Conservation (phyloP, 495 filamentous ascomycete species). For the Immersiella caudata region DNA sequence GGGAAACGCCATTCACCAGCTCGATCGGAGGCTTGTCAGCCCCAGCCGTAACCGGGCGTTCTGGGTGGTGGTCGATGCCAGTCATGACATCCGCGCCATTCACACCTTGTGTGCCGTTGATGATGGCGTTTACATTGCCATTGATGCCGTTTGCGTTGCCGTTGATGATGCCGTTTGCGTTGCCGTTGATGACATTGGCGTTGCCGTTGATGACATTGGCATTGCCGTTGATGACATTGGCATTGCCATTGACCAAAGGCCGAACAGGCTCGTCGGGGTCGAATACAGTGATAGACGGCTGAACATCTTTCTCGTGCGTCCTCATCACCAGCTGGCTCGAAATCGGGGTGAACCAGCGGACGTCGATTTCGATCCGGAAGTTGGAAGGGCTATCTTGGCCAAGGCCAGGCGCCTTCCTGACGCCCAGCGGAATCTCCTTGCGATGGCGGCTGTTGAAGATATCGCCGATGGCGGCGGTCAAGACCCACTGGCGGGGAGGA, state of each 20-base stretch:
- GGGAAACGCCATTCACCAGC: constrained; percentile 13
- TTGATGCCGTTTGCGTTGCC: constrained; percentile 32
- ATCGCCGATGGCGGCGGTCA: constrained; percentile 45
- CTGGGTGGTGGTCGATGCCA: constrained; percentile 1
- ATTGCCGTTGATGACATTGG: constrained; percentile 24
- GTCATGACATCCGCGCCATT: constrained; percentile 26
- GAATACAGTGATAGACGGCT: constrained; percentile 35
- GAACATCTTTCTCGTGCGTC: constrained; percentile 33
- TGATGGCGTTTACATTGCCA: constrained; percentile 26
- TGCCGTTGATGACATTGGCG: constrained; percentile 31
- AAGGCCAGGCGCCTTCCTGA: constrained; percentile 38
- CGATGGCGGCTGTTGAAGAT: constrained; percentile 43
- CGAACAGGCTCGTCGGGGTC: constrained; percentile 34
- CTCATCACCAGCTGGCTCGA: constrained; percentile 29
- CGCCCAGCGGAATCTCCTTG: constrained; percentile 40
- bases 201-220: constrained; percentile 23
- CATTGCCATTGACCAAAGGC: constrained; percentile 35
- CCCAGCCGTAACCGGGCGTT: neutral
- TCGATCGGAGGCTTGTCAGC: neutral
- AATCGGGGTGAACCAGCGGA: constrained; percentile 46
- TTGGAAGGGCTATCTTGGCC: constrained; percentile 36
- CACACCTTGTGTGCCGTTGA: constrained; percentile 18
- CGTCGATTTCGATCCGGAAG: constrained; percentile 50
- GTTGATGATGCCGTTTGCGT: constrained; percentile 29
- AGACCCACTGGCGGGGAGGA: constrained; percentile 41